Conservation (phyloP, 164 flowering plant genomes). For the Vitis riparia region DNA sequence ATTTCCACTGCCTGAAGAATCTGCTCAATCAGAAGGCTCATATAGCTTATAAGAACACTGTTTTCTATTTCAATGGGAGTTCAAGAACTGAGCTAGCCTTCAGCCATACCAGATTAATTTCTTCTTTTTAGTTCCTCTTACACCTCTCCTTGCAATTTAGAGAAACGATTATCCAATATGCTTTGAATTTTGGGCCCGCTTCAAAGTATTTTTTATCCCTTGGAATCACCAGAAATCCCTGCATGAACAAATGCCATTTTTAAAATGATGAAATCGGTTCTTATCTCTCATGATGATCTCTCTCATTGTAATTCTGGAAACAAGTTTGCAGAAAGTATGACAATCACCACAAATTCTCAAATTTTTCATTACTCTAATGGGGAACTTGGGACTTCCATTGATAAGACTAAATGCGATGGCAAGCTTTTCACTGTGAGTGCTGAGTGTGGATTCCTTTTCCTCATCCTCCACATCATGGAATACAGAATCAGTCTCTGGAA, state of each 20-base stretch:
- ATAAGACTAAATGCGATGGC: slow-evolving; percentile 44
- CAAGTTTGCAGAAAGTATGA: slow-evolving; percentile 34
- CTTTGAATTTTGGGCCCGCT: too few relatives aligned
- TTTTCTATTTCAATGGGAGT: too few relatives aligned
- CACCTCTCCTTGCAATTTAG: too few relatives aligned
- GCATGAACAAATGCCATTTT: slow-evolving; percentile 42
- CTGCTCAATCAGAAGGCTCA: too few relatives aligned
- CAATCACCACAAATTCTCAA: slow-evolving; percentile 46
- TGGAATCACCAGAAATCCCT: slow-evolving; percentile 43
- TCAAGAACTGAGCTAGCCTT: too few relatives aligned
- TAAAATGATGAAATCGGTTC: slow-evolving; percentile 45
- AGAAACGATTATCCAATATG: too few relatives aligned
- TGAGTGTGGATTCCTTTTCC: slow-evolving; percentile 33
- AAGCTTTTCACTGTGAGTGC: slow-evolving; percentile 47
- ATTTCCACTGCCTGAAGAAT: too few relatives aligned
- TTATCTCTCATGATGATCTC: slow-evolving; percentile 46
- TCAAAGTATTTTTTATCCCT: too few relatives aligned
- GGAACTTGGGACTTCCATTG: slow-evolving; percentile 18
- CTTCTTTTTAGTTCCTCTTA: too few relatives aligned
- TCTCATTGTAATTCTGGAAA: slow-evolving; percentile 26
- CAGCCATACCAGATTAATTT: too few relatives aligned
- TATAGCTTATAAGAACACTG: too few relatives aligned
- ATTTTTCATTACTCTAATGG: slow-evolving; percentile 48
- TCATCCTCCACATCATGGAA: slow-evolving; percentile 52
- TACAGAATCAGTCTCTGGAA: slow-evolving; percentile 26